These are phyloP conservation scores for Lichtheimia ramosa DNA, from an alignment of 371 early-diverging fungal species.

Conservation along the genomic window DNA sequence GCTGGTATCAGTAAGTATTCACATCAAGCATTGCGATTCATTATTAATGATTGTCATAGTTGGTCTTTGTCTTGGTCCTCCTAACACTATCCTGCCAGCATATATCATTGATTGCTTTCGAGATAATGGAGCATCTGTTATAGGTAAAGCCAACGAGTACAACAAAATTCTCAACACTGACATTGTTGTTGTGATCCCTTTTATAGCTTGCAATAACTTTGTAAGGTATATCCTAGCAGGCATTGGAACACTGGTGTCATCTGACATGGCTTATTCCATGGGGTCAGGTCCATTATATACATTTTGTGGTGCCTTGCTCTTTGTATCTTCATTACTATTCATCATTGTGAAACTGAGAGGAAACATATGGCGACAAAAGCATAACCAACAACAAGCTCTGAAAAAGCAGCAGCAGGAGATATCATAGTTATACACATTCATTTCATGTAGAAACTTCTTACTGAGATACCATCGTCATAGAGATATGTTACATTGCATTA, in stretches of 20 bases:
- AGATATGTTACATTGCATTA: too few relatives aligned
- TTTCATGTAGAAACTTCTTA: too few relatives aligned
- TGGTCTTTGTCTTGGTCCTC: constrained; percentile 30
- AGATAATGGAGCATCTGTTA: constrained; percentile 38
- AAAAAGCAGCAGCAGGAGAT: too few relatives aligned
- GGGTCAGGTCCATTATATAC: constrained; percentile 33
- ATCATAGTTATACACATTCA: too few relatives aligned
- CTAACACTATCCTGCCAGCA: constrained; percentile 32
- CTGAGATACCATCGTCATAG: too few relatives aligned
- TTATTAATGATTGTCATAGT: constrained; percentile 26
- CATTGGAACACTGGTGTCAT: constrained; percentile 37
- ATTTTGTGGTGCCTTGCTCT: constrained; percentile 24
- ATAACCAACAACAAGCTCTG: too few relatives aligned
- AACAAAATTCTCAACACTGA: neutral
- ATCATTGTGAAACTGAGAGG: neutral
- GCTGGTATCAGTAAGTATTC: constrained; percentile 35
- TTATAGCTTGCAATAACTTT: constrained; percentile 44
- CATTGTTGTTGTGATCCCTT: neutral
- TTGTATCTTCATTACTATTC: neutral
- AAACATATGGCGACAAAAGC: constrained; percentile 2
- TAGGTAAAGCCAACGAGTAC: constrained; percentile 15
- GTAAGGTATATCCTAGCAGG: constrained; percentile 39
- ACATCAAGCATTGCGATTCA: neutral
- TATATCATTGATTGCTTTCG: constrained; percentile 48
- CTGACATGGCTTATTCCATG: constrained; percentile 26